A percentile compares a stretch with the other conserved stretches of the same genome.
Conservation (phyloP, 2,329 filamentous ascomycete species). For the Colletotrichum brevisporum region DNA sequence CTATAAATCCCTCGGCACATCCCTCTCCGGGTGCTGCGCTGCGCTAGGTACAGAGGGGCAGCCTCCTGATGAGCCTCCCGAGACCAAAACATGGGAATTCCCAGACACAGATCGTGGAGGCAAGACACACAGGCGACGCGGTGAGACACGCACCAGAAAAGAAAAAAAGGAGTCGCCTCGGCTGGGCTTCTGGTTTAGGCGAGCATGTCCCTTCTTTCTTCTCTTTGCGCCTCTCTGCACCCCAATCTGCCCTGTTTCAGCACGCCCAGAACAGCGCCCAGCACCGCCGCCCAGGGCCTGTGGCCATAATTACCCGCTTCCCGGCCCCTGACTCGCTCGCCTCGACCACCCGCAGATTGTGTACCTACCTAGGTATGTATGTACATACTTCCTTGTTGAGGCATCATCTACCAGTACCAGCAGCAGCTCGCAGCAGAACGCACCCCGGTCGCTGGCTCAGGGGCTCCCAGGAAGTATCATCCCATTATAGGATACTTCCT, state of each 20-base stretch:
- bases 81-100: conserved; percentile 15
- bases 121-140: conserved; percentile 6
- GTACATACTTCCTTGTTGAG: too few species aligned
- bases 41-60: conserved; percentile 7
- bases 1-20: conserved; percentile 16
- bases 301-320: conserved; percentile 17
- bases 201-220: conserved; percentile 19
- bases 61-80: conserved; percentile 8
- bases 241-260: conserved; percentile 26
- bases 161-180: conserved; percentile 12
- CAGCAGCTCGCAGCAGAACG: conserved; percentile 4
- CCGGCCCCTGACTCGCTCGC: conserved; percentile 28
- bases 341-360: conserved; percentile 7
- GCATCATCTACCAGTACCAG: neutral
- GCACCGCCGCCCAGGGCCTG: conserved; percentile 3
- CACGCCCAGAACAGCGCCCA: conserved; percentile 29
- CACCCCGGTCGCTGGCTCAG: neutral
- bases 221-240: neutral
- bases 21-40: conserved; percentile 1
- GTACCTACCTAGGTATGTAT: neutral
- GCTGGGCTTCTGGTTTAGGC: conserved; percentile 18
- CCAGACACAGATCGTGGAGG: conserved; percentile 9
- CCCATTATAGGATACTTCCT: conserved; percentile 28
- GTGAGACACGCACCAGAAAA: neutral
- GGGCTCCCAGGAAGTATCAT: conserved; percentile 7